Percentiles rank a stretch among this genome's conserved stretches.
phyloP scores from a whole-genome alignment of 257 asterid species.

The Solanum ahanhuiri region DNA sequence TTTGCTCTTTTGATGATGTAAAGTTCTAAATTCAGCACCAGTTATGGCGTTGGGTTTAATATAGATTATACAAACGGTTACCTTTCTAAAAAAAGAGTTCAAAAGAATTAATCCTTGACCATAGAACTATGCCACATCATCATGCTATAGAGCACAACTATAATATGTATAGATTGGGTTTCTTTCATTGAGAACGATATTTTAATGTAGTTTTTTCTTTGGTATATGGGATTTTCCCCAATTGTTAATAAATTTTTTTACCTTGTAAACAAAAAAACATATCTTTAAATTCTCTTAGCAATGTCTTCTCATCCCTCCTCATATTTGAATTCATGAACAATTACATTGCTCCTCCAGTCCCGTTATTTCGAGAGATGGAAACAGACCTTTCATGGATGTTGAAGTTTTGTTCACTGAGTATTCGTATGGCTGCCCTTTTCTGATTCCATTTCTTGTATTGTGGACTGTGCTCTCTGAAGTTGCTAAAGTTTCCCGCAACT shows the following conservation, averaged over 20 bases:
- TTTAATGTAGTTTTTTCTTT: not conserved
- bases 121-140: not conserved
- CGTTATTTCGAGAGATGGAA: not conserved
- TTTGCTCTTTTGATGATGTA: not conserved
- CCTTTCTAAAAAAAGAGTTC: not conserved
- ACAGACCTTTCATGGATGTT: not conserved
- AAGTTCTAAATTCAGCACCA: not conserved
- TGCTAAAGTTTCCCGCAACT: not conserved
- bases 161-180: not conserved
- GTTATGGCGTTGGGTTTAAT: not conserved
- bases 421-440: not conserved
- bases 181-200: not conserved
- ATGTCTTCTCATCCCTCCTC: not conserved
- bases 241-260: not conserved
- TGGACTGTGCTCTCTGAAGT: not conserved
- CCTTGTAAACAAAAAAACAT: not conserved
- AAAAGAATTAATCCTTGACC: not conserved
- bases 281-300: not conserved
- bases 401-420: not conserved
- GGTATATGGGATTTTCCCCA: not conserved
- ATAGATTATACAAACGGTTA: not conserved
- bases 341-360: not conserved
- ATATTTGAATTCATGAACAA: not conserved
- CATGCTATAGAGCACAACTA: not conserved
- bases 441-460: not conserved